A percentile compares a stretch with the other conserved stretches of the same genome.
Evolutionary conservation across 2,329 filamentous ascomycete species (phyloP).

Genomic region (Blastomyces percursus): DNA sequence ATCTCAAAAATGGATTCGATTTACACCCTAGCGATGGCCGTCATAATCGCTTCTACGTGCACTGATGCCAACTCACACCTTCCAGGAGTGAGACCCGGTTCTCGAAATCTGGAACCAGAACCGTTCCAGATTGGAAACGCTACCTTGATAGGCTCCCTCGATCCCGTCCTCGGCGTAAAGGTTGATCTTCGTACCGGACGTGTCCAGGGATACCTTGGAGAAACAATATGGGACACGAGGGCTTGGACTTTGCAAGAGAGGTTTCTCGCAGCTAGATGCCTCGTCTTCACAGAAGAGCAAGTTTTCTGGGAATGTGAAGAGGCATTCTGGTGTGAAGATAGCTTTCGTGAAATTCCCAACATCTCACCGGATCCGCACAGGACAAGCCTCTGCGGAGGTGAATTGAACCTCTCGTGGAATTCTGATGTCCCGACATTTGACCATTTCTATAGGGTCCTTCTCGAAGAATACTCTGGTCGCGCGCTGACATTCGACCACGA

Average conservation of each 20-base stretch:
- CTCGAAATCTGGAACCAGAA: constrained; percentile 5
- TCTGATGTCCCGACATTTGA: neutral
- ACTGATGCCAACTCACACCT: constrained; percentile 11
- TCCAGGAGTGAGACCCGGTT: constrained; percentile 8
- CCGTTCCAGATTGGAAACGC: constrained; percentile 6
- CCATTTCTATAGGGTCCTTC: neutral
- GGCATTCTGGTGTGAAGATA: constrained; percentile 1
- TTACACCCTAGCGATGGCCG: constrained; percentile 11
- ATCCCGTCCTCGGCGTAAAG: neutral
- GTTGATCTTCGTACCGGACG: neutral
- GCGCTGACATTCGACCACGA: neutral
- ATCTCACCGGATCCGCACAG: neutral
- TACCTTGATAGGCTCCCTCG: neutral
- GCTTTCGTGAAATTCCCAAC: neutral
- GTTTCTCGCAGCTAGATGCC: neutral
- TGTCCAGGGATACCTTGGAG: neutral
- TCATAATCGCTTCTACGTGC: constrained; percentile 10
- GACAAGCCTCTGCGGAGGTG: neutral
- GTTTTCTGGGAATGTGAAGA: constrained; percentile 1
- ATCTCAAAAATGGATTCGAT: constrained; percentile 16
- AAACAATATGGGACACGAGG: neutral
- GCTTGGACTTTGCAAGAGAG: neutral
- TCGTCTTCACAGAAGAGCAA: neutral
- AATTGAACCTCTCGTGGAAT: neutral
- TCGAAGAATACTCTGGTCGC: neutral